phyloP scores from a whole-genome alignment of 176 grass and related monocot species.

The Zea mays region Zm-B73-REFERENCE-NAM-5.0 NC_050096.1:1808501-1809000 shows the following conservation, averaged over 20 bases:
- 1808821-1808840: constrained; percentile 78
- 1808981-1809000: constrained; percentile 37
- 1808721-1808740: constrained; percentile 94
- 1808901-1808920: constrained; percentile 55
- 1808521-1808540: no score
- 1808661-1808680: constrained; percentile 80
- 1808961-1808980: constrained; percentile 58
- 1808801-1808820: constrained; percentile 86
- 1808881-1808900: constrained; percentile 54
- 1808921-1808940: constrained; percentile 75
- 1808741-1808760: constrained; percentile 72
- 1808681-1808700: constrained; percentile 79
- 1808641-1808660: constrained; percentile 87
- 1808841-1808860: constrained; percentile 82
- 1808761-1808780: constrained; percentile 73
- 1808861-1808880: constrained; percentile 43
- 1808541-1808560: no score
- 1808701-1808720: constrained; percentile 83
- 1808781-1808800: constrained; percentile 52
- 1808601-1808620: neutral
- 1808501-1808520: no score
- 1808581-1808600: constrained; percentile 4
- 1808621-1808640: constrained; percentile 30
- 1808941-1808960: constrained; percentile 61
- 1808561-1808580: constrained; percentile 10